Evolutionary conservation across 2,329 filamentous ascomycete species (phyloP), one percentile per base, ranked within the genome.

Genomic region (Alternaria novae-zelandiae): DNA sequence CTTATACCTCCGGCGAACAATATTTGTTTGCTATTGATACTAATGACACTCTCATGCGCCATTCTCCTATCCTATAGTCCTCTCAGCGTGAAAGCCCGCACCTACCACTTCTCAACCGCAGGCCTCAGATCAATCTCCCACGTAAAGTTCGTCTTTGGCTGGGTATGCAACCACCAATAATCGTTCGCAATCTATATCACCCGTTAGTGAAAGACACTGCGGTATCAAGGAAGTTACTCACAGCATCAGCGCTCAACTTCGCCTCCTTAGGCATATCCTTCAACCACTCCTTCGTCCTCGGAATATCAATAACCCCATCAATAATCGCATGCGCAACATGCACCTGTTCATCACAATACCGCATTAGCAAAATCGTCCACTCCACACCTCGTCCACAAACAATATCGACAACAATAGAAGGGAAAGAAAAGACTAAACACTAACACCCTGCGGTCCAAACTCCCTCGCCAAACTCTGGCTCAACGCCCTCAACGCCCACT

Each of bases 281-380:
- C 59, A 85, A 75, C 80, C 81, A 89, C 41, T 85, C 85, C 77
- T 89, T 90, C 1, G 89, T 91, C 66, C 87, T 83, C 1, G 91
- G 91, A 57, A 91, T 94, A 78, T 96, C 91, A 78, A 97, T 97
- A 2, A 92, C 86, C 0, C 93, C 94, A 75, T 97, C 94, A 58
- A 96, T 90, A 64, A 97, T 88, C 6, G 90, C 89, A 80, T 96
- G 92, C 0, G 90, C 88, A 1, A 97, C 90, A 78, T 97, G 94
- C 2, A 97, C 49, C 12, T 17, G 2, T 2, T 6, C 15, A 17
- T 5, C 1, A 6, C 9, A 13, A n/a, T 6, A 15, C 6, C 7
- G 3, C 1, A 36, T 36, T 15, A 36, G 32, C 13, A 30, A 30
- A 30, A 6, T 5, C 23, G 6, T 23, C 26, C 26, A 25, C 23